phyloP scores from a whole-genome alignment of 805 yeast species.

The Komagataella phaffii region DNA sequence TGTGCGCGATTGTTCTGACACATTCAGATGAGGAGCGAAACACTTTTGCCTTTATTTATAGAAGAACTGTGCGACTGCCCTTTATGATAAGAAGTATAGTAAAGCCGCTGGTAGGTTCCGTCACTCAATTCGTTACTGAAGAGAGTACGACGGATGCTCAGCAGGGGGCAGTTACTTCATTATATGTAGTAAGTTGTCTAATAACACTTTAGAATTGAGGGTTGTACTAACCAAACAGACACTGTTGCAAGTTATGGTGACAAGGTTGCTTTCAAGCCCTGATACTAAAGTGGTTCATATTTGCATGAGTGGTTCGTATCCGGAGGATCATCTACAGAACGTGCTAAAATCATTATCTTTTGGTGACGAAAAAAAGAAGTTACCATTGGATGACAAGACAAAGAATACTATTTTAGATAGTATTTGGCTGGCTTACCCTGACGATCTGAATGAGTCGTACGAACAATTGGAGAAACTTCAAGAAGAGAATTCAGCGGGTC shows the following conservation, averaged over 20 bases:
- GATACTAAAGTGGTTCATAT: background rate
- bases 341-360: background rate
- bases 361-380: background rate
- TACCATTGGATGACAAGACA: background rate
- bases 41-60: background rate
- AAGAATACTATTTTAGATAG: background rate
- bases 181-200: background rate
- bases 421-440: background rate
- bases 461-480: background rate
- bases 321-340: background rate
- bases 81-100: background rate
- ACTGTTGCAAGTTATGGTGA: background rate
- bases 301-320: background rate
- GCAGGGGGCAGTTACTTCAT: background rate
- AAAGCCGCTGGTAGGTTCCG: background rate
- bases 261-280: background rate
- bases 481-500: background rate
- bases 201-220: background rate
- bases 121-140: background rate
- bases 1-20: background rate
- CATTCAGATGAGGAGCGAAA: background rate
- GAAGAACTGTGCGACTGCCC: background rate
- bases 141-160: background rate
- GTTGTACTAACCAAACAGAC: background rate
- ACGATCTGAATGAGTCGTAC: background rate